phyloP scores from a whole-genome alignment of 306 rosid genomes.

The Vigna trinervia region DNA sequence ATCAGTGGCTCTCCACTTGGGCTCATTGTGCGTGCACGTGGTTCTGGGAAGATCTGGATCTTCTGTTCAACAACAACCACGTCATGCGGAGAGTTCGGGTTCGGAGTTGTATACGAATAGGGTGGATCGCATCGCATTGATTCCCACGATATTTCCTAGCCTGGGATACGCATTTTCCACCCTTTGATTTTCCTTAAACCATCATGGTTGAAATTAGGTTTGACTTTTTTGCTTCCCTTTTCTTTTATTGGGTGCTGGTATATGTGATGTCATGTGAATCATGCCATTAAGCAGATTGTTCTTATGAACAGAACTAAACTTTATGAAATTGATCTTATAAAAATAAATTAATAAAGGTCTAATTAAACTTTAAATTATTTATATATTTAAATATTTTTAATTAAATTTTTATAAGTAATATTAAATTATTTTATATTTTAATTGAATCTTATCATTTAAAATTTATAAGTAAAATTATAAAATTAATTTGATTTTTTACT shows the following conservation, averaged over 20 bases:
- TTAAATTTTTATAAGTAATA: too few relatives aligned
- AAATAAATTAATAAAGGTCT: too few relatives aligned
- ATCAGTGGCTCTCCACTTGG: too few relatives aligned
- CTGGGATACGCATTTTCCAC: constrained; percentile 6
- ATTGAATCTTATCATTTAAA: too few relatives aligned
- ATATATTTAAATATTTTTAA: too few relatives aligned
- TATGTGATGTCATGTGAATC: constrained; percentile 23
- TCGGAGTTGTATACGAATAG: not conserved
- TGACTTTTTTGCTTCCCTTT: constrained; percentile 2
- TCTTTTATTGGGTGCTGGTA: constrained; percentile 23
- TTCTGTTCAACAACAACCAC: constrained; percentile 45
- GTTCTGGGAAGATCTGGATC: constrained; percentile 31
- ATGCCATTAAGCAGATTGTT: not conserved
- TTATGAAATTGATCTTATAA: too few relatives aligned
- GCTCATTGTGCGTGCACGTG: constrained; percentile 41
- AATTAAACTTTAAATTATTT: too few relatives aligned
- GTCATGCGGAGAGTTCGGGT: constrained; percentile 22
- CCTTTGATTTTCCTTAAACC: not conserved
- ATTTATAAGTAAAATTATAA: too few relatives aligned
- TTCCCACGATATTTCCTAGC: constrained; percentile 35
- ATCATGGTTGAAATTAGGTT: constrained; percentile 41
- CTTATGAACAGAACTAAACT: not conserved
- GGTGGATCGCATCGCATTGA: constrained; percentile 41
- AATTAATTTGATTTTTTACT: too few relatives aligned
- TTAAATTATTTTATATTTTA: too few relatives aligned